Conservation (phyloP, 805 yeast genomes). For the Ogataea paradorogensis region DNA sequence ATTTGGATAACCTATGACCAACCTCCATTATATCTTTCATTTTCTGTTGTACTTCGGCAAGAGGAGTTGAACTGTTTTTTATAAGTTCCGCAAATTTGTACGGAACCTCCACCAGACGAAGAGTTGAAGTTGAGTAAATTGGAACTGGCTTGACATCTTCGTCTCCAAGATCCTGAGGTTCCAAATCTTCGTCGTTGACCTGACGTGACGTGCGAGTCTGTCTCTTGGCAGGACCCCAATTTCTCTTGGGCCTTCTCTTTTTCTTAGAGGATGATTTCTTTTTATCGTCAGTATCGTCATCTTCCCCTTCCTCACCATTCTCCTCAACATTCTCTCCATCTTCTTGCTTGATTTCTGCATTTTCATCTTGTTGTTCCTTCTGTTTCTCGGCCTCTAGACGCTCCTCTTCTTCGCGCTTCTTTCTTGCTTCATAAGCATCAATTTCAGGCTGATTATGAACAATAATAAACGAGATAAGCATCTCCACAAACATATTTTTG, state of each 20-base stretch:
- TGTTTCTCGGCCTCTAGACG: conserved; percentile 16
- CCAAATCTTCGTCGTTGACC: conserved; percentile 22
- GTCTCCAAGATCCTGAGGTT: conserved; percentile 28
- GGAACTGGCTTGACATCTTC: conserved; percentile 45
- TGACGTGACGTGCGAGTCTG: conserved; percentile 25
- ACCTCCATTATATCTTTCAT: conserved; percentile 60
- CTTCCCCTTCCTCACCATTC: conserved; percentile 16
- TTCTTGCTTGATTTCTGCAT: conserved; percentile 20
- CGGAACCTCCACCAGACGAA: conserved; percentile 65
- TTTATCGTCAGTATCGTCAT: conserved; percentile 28
- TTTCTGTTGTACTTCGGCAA: conserved; percentile 50
- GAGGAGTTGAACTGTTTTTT: conserved; percentile 58
- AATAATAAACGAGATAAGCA: conserved; percentile 47
- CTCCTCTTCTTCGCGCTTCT: conserved; percentile 24
- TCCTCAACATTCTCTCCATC: conserved; percentile 10
- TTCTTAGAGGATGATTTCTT: conserved; percentile 16
- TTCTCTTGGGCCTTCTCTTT: conserved; percentile 26
- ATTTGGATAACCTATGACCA: conserved; percentile 60
- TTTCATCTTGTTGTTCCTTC: conserved; percentile 24
- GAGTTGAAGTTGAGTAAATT: conserved; percentile 59
- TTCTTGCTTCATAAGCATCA: conserved; percentile 40
- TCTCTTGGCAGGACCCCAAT: conserved; percentile 30
- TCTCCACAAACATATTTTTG: conserved; percentile 33
- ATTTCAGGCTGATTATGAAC: conserved; percentile 50
- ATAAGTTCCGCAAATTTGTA: conserved; percentile 61